Percentiles rank a stretch among this genome's conserved stretches.
phyloP scores from a whole-genome alignment of 176 grass and related monocot genomes.

The Phoenix roebelenii region DNA sequence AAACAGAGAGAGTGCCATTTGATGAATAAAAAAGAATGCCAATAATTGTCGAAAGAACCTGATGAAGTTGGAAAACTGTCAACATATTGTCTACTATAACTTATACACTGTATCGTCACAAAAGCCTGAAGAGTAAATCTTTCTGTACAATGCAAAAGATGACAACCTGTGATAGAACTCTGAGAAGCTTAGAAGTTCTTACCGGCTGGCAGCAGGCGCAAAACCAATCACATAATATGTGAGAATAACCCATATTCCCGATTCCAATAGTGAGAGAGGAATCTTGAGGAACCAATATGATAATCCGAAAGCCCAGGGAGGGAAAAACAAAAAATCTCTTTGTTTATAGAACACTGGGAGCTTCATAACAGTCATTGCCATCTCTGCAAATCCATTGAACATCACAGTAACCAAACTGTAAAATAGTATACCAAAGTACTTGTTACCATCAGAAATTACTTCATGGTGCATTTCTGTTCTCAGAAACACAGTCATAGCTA shows the following conservation, averaged over 20 bases:
- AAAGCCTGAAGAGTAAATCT: too few relatives aligned
- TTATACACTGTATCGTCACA: too few relatives aligned
- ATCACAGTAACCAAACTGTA: slow-evolving; percentile 41
- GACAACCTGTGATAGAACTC: too few relatives aligned
- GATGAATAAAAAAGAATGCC: slow-evolving; percentile 56
- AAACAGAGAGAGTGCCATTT: slow-evolving; percentile 67
- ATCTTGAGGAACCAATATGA: slow-evolving; percentile 45
- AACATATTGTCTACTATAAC: too few relatives aligned
- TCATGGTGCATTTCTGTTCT: slow-evolving; percentile 55
- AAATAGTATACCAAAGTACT: slow-evolving; percentile 42
- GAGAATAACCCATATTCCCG: slow-evolving; percentile 28
- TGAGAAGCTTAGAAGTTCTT: not conserved
- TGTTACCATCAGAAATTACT: slow-evolving; percentile 25
- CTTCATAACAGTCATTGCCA: slow-evolving; percentile 42
- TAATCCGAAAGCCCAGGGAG: slow-evolving; percentile 51
- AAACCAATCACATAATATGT: slow-evolving; percentile 53
- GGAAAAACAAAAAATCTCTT: slow-evolving; percentile 61
- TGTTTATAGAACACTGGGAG: slow-evolving; percentile 72
- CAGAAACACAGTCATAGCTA: slow-evolving; percentile 61
- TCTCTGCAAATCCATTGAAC: slow-evolving; percentile 54
- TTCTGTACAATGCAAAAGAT: too few relatives aligned
- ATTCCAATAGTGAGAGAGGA: slow-evolving; percentile 47
- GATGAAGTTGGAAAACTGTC: not conserved
- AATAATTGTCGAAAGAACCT: slow-evolving; percentile 85
- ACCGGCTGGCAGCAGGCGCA: slow-evolving; percentile 26